These are phyloP conservation scores for Polytrichum commune DNA, from an alignment of 225 moss, liverwort and hornwort genomes.

Conservation along the genomic window DNA sequence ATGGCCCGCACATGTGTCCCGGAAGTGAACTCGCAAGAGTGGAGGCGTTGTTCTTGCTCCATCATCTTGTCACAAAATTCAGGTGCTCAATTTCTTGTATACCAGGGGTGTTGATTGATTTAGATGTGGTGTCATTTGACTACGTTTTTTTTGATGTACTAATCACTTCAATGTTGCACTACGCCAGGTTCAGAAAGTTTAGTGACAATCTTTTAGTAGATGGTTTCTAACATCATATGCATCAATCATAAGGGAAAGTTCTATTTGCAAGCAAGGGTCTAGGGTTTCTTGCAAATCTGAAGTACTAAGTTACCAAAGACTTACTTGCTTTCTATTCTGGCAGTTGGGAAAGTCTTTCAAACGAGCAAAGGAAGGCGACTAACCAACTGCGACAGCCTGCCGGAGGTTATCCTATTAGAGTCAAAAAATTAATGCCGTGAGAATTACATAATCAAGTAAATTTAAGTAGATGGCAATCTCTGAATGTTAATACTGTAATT, in stretches of 20 bases:
- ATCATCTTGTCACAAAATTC: conserved; percentile 27
- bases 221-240: no score
- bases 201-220: no score
- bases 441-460: neutral
- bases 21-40: conserved; percentile 24
- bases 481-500: no score
- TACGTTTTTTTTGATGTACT: neutral
- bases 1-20: conserved; percentile 18
- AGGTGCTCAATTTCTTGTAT: neutral
- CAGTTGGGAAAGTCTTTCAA: neutral
- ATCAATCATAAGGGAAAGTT: neutral
- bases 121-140: neutral
- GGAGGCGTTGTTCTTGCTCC: conserved; percentile 18
- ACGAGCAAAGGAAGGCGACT: neutral
- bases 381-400: neutral
- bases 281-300: neutral
- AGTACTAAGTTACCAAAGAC: neutral
- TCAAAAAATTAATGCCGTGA: neutral
- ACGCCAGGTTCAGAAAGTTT: neutral
- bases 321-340: no score
- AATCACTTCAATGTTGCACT: neutral
- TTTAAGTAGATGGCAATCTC: no score
- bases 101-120: neutral
- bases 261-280: neutral
- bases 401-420: neutral